Conservation (phyloP, 2,329 filamentous ascomycete genomes). For the Pyricularia pennisetigena region DNA sequence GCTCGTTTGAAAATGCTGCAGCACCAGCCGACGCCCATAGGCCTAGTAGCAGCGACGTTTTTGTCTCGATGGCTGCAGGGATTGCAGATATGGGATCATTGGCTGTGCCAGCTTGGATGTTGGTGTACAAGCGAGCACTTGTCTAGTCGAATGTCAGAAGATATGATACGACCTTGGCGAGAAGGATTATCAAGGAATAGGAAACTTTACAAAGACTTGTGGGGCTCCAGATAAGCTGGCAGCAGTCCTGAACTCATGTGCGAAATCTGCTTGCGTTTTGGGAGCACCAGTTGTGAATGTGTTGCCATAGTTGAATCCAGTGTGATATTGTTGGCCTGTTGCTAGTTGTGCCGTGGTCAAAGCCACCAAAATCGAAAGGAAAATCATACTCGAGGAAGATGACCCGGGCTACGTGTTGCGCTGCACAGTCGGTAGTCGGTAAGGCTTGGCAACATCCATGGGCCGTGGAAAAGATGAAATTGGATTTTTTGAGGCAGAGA, state of each 20-base stretch:
- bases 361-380: slow-evolving; percentile 16
- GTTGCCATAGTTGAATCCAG: slow-evolving; percentile 66
- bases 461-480: background rate
- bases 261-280: slow-evolving; percentile 53
- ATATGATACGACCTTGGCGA: background rate
- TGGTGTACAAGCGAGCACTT: slow-evolving; percentile 48
- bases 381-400: background rate
- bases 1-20: slow-evolving; percentile 58
- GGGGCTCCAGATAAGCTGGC: background rate
- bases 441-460: background rate
- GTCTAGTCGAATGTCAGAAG: background rate
- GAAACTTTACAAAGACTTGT: background rate
- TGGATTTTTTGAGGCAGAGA: background rate
- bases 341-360: slow-evolving; percentile 22
- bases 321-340: slow-evolving; percentile 26
- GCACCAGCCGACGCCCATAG: slow-evolving; percentile 70
- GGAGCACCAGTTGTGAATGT: slow-evolving; percentile 48
- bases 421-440: background rate
- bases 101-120: slow-evolving; percentile 57
- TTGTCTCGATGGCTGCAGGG: slow-evolving; percentile 70
- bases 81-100: slow-evolving; percentile 62
- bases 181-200: too few species aligned
- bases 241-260: background rate
- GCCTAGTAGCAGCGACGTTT: slow-evolving; percentile 71
- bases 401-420: background rate